A percentile compares a stretch with the other conserved stretches of the same genome.
Conservation (phyloP, 805 yeast species). For the Candida taoyuanica region DNA sequence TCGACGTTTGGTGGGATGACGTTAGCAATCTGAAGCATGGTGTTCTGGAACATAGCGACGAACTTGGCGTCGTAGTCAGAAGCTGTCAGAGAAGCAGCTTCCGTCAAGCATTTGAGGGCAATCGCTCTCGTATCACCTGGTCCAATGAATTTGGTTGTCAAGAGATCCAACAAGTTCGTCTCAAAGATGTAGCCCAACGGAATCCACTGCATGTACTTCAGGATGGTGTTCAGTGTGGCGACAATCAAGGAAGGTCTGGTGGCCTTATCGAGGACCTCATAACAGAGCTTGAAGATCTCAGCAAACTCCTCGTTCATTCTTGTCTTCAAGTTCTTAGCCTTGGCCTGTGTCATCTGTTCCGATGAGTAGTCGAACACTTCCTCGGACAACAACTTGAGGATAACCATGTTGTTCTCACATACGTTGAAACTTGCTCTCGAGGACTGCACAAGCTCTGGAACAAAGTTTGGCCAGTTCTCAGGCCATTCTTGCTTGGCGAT, state of each 20-base stretch:
- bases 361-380: slow-evolving; percentile 96
- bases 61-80: slow-evolving; percentile 55
- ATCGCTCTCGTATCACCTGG: slow-evolving; percentile 78
- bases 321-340: slow-evolving; percentile 73
- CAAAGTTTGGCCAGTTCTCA: slow-evolving; percentile 94
- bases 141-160: slow-evolving; percentile 70
- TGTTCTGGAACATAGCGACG: slow-evolving; percentile 60
- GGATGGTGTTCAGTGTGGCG: slow-evolving; percentile 77
- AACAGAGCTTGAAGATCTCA: slow-evolving; percentile 89
- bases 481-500: slow-evolving; percentile 99
- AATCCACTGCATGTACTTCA: slow-evolving; percentile 91
- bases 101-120: slow-evolving; percentile 89
- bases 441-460: slow-evolving; percentile 86
- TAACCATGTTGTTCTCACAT: slow-evolving; percentile 96
- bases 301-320: slow-evolving; percentile 89
- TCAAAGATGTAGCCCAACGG: slow-evolving; percentile 88
- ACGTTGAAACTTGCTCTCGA: slow-evolving; percentile 84
- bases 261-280: slow-evolving; percentile 87
- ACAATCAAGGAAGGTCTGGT: slow-evolving; percentile 76
- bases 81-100: slow-evolving; percentile 67
- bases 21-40: slow-evolving; percentile 63
- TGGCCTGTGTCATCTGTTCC: slow-evolving; percentile 95
- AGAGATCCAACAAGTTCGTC: slow-evolving; percentile 68
- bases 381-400: slow-evolving; percentile 82
- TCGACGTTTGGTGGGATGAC: slow-evolving; percentile 74